These are phyloP conservation scores for Neofusicoccum umdonicola DNA, from an alignment of 2,329 filamentous ascomycete species.

Conservation along the genomic window DNA sequence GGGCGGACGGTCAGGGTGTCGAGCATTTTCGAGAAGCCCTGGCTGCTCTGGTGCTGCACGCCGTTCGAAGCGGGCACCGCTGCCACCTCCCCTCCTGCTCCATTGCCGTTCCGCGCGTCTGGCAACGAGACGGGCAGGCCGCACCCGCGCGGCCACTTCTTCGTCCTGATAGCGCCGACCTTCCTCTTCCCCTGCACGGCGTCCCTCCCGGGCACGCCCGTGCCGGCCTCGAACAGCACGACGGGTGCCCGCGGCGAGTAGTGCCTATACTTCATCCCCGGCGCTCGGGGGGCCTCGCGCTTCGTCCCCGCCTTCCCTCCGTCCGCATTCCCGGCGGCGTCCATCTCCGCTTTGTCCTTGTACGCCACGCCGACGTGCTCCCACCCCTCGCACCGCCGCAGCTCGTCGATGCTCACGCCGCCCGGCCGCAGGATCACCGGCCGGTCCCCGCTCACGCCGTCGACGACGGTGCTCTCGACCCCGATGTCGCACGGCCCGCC, in stretches of 20 bases:
- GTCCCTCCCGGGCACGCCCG: conserved; percentile 29
- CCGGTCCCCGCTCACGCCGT: conserved; percentile 76
- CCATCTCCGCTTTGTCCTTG: conserved; percentile 68
- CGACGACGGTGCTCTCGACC: conserved; percentile 95
- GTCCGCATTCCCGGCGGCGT: conserved; percentile 38
- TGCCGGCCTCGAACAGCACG: conserved; percentile 69
- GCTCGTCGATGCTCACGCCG: conserved; percentile 77
- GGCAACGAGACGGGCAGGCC: conserved; percentile 7
- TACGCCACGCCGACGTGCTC: conserved; percentile 74
- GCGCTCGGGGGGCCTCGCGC: conserved; percentile 68
- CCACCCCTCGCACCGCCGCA: conserved; percentile 76
- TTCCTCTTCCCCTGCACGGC: conserved; percentile 25
- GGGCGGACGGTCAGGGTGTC: conserved; percentile 27
- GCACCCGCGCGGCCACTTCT: conserved; percentile 26
- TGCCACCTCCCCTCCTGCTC: neutral
- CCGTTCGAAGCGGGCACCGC: neutral
- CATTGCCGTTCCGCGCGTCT: neutral
- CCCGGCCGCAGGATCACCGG: conserved; percentile 83
- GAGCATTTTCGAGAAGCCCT: conserved; percentile 31
- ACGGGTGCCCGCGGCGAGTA: conserved; percentile 90
- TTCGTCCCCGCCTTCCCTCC: neutral
- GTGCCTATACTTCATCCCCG: conserved; percentile 99
- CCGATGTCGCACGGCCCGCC: conserved; percentile 84
- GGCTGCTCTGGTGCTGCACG: neutral
- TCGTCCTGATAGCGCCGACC: conserved; percentile 42